Evolutionary conservation across 192 early-diverging fungal genomes (phyloP).

Genomic region (Backusella morwellensis): DNA sequence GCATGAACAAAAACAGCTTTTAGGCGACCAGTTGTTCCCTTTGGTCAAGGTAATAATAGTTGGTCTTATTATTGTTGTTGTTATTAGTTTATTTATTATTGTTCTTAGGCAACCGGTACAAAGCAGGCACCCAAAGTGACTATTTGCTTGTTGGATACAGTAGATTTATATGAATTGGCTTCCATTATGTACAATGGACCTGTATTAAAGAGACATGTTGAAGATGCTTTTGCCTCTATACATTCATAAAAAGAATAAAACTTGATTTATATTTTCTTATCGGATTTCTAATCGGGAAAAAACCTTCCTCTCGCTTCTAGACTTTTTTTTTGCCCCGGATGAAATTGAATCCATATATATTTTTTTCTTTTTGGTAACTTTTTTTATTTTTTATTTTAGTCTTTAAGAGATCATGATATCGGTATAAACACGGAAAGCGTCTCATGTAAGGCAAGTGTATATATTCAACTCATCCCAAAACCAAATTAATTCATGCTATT

Average conservation of each 20-base stretch:
- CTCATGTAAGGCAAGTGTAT: no score
- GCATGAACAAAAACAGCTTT: conserved; percentile 38
- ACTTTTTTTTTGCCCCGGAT: no score
- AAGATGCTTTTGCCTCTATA: conserved; percentile 12
- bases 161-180: conserved; percentile 35
- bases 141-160: conserved; percentile 35
- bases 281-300: background rate
- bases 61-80: background rate
- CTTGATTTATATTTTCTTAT: no score
- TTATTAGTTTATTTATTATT: background rate
- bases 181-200: conserved; percentile 34
- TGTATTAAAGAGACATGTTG: conserved; percentile 8
- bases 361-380: no score
- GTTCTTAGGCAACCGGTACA: conserved; percentile 16
- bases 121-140: conserved; percentile 37
- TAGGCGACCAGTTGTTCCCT: conserved; percentile 41
- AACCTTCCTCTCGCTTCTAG: background rate
- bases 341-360: no score
- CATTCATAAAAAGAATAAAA: background rate
- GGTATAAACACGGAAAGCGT: background rate
- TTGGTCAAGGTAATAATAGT: conserved; percentile 32
- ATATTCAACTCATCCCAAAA: no score
- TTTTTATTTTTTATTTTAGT: background rate
- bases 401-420: background rate
- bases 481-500: background rate